Evolutionary conservation across 2,329 filamentous ascomycete genomes (phyloP), one percentile per base, ranked within the genome.

Genomic region (Elsinoe arachidis): DNA sequence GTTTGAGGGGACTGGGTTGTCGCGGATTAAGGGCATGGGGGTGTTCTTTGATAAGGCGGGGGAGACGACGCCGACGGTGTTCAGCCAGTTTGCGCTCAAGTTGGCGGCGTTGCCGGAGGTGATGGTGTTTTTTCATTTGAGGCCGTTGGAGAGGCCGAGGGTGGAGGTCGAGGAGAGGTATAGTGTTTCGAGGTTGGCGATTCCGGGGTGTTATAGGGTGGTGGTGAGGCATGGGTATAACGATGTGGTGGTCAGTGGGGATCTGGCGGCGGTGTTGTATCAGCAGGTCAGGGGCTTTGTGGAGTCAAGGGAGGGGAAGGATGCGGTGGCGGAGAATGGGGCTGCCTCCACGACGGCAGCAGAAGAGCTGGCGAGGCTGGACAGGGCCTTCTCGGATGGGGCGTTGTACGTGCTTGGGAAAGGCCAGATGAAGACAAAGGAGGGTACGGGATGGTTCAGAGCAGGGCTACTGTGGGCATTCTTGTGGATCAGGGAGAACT

Each of bases 21-120:
- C 74, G 26, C 73, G 72, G 38, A 68, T 64, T 55, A 63, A 64
- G 51, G 70, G 87, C 77, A 26, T 78, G 81, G 87, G 85, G 1
- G 83, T 91, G 56, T 90, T 88, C 73, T 90, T 91, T 67, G 87
- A 91, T 72, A 90, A 91, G 70, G 78, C 81, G 1, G 86, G 87
- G 43, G 78, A 81, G 37, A 78, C 79, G 4, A 81, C 80, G 0
- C 65, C 64, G 2, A 62, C 57, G 26, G 63, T 66, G 26, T 66
- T 62, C 47, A 58, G 61, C 15, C 63, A 65, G 52, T 66, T 63
- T 51, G 55, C 64, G 2, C 46, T 55, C 5, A 66, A 65, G 38
- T 61, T 66, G 41, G 59, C 60, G 35, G 63, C 65, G 3, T 60
- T 64, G 53, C 59, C 60, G 21, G 60, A 64, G 12, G 60, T 62